Percentiles rank a stretch among this genome's conserved stretches.
phyloP scores from a whole-genome alignment of 2,329 filamentous ascomycete genomes.

The Trichoderma arundinaceum region DNA sequence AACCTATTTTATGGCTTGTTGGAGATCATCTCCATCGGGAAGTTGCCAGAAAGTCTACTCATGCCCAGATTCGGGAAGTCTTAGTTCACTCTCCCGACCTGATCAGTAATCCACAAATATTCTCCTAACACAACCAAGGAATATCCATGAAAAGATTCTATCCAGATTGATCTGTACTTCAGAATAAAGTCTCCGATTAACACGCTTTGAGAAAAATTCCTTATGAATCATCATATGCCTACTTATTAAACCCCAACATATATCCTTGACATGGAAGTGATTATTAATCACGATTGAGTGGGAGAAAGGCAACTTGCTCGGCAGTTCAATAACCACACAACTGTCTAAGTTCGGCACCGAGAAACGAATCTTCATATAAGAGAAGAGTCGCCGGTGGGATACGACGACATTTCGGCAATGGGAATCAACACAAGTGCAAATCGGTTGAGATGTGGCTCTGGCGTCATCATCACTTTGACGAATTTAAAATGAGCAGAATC shows the following conservation, averaged over 20 bases:
- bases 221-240: neutral
- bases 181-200: neutral
- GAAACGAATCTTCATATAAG: neutral
- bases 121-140: no score
- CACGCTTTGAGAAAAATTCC: no score
- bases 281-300: constrained; percentile 5
- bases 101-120: no score
- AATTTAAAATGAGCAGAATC: neutral
- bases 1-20: neutral
- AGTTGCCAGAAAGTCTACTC: neutral
- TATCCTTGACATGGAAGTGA: neutral
- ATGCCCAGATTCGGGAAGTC: neutral
- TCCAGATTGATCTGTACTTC: no score
- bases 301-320: neutral
- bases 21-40: neutral
- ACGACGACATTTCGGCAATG: neutral
- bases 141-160: no score
- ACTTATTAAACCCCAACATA: neutral
- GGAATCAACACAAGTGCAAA: neutral
- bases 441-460: neutral
- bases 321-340: neutral
- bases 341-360: neutral
- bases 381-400: constrained; percentile 15
- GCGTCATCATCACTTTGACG: neutral
- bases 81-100: no score